Base-by-base conservation (phyloP, 192 early-diverging fungal genomes). In the Chytriomyces confervae region DNA sequence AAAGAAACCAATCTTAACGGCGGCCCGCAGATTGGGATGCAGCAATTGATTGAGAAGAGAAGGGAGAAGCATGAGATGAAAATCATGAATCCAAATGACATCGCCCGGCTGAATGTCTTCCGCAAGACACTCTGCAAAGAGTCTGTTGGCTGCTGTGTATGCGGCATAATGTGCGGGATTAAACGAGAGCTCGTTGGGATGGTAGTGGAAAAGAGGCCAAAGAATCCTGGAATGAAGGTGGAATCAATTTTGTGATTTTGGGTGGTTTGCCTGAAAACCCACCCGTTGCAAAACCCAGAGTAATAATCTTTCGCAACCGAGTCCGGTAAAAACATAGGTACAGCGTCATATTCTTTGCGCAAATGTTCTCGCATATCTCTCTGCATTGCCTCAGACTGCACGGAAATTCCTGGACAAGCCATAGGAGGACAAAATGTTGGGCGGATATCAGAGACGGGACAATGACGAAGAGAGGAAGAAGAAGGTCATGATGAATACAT, bases 181-280 rank as follows among this genome's bases (percentile, higher is more conserved):
- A 78, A 99, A 99, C 6, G 92, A 90, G 78, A 99, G 97, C 85
- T 99, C 98, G 62, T 96, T 95, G 9, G 96, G 96, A 78, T 98
- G 96, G 84, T 99, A 99, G 84, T 99, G 98, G 87, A 99, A 99
- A 64, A 99, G 85, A 6, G 98, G 98, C 98, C 96, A 98, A 50
- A 99, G 91, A 69, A 99, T 97, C 79, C 94, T 95, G 82, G 49
- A n/a, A 7, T 51, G 24, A 49, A 78, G 43, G n/a, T 77, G 77
- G 62, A 36, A 36, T 36, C 29, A 36, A 36, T 36, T 36, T 36
- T 36, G 29, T 36, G 29, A 36, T 36, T 36, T 36, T 36, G 29
- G 29, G 29, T 36, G 29, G 29, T 36, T 36, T 65, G 69, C 23
- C 69, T 78, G 47, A 45, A 8, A 45, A 57, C 44, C 13, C 5